Evolutionary conservation across 2,329 filamentous ascomycete species (phyloP).

Genomic region (Pseudogymnoascus sp.): DNA sequence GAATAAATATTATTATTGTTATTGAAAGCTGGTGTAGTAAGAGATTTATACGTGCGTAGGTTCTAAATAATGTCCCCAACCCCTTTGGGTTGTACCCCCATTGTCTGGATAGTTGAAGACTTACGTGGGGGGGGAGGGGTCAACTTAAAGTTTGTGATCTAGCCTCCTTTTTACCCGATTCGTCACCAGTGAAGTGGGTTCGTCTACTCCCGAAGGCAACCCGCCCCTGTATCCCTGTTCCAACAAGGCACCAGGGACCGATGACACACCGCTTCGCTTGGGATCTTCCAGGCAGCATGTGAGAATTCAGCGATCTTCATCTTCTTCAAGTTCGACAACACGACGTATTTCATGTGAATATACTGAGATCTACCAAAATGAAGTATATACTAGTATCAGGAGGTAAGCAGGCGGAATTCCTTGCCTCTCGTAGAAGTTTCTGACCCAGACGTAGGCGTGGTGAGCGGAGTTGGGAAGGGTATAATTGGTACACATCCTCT

Average conservation of each 20-base stretch:
- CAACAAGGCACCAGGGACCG: background rate
- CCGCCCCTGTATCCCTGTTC: background rate
- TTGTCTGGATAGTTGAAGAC: background rate
- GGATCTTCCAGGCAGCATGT: background rate
- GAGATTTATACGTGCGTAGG: background rate
- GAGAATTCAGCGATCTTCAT: background rate
- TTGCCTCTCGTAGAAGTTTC: background rate
- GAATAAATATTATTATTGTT: slow-evolving; percentile 4
- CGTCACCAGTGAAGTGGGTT: background rate
- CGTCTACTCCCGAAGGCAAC: background rate
- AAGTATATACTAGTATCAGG: slow-evolving; percentile 76
- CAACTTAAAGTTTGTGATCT: background rate
- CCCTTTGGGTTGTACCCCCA: background rate
- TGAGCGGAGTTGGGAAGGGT: slow-evolving; percentile 52
- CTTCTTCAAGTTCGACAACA: background rate
- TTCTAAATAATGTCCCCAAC: background rate
- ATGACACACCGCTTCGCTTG: background rate
- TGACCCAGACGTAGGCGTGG: slow-evolving; percentile 30
- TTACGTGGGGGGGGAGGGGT: background rate
- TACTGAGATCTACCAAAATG: slow-evolving; percentile 43
- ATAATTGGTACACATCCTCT: slow-evolving; percentile 49
- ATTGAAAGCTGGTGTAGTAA: background rate
- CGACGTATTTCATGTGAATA: background rate
- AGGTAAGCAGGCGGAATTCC: slow-evolving; percentile 37
- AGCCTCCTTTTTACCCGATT: background rate